phyloP scores from a whole-genome alignment of 2,329 filamentous ascomycete genomes.

The Fulvia fulva region DNA sequence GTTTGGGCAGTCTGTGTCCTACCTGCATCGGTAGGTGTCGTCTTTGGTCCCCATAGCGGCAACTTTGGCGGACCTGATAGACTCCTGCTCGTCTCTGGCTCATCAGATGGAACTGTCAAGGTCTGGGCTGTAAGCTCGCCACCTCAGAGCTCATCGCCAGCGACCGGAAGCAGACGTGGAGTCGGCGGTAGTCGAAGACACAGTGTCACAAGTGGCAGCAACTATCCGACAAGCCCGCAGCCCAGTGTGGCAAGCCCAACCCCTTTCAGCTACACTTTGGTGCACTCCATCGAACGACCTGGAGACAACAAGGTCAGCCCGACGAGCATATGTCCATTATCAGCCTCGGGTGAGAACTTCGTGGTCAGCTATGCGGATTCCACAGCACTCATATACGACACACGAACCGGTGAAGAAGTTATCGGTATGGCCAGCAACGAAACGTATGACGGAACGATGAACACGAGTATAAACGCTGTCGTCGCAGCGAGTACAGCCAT shows the following conservation, averaged over 20 bases:
- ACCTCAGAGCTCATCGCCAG: constrained; percentile 77
- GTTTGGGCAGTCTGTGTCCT: constrained; percentile 95
- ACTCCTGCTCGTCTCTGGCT: constrained; percentile 84
- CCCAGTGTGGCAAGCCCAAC: constrained; percentile 80
- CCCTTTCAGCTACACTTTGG: constrained; percentile 80
- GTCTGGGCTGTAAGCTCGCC: constrained; percentile 93
- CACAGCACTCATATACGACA: constrained; percentile 87
- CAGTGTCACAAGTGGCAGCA: constrained; percentile 90
- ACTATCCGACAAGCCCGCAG: constrained; percentile 85
- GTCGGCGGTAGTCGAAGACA: constrained; percentile 75
- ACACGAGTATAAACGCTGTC: constrained; percentile 82
- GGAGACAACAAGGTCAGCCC: constrained; percentile 59
- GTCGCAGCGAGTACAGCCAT: constrained; percentile 75
- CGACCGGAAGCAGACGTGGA: constrained; percentile 66
- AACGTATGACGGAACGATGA: constrained; percentile 83
- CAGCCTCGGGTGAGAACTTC: constrained; percentile 76
- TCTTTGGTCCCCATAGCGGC: constrained; percentile 66
- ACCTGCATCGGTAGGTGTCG: constrained; percentile 71
- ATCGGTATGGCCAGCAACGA: constrained; percentile 90
- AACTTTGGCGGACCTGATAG: constrained; percentile 78
- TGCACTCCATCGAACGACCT: constrained; percentile 76
- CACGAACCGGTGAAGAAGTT: constrained; percentile 83
- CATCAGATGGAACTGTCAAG: constrained; percentile 84
- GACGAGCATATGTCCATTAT: constrained; percentile 89
- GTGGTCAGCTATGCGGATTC: constrained; percentile 91